Evolutionary conservation across 1,284 basidiomycete genomes (phyloP).

Genomic region (Sporisorium reilianum): DNA sequence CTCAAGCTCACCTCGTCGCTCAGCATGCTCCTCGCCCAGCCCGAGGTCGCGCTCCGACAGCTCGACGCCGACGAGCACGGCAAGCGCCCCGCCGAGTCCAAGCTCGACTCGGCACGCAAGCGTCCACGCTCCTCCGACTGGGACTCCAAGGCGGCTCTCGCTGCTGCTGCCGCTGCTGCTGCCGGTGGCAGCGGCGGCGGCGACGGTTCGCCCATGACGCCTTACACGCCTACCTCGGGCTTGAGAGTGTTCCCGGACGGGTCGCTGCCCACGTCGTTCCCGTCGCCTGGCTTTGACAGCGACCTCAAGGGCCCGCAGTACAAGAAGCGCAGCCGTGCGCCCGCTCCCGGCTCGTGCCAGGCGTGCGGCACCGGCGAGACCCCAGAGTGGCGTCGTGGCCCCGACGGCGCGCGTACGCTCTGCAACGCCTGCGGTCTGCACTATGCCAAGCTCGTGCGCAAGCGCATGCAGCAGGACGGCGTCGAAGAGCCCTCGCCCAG

Average conservation of each 20-base stretch:
- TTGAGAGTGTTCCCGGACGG: conserved; percentile 44
- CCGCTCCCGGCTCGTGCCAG: conserved; percentile 63
- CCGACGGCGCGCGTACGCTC: conserved; percentile 65
- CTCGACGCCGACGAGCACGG: conserved; percentile 41
- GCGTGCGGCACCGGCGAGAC: conserved; percentile 63
- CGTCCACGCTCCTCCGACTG: conserved; percentile 49
- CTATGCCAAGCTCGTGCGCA: conserved; percentile 60
- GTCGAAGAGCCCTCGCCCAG: conserved; percentile 39
- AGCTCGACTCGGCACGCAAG: conserved; percentile 50
- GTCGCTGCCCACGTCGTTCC: conserved; percentile 44
- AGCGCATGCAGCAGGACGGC: conserved; percentile 53
- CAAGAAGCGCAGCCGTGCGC: conserved; percentile 66
- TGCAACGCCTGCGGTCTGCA: conserved; percentile 68
- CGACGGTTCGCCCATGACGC: conserved; percentile 21
- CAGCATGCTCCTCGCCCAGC: conserved; percentile 48
- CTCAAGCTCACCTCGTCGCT: conserved; percentile 58
- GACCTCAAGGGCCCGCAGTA: conserved; percentile 58
- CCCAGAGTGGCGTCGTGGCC: conserved; percentile 67
- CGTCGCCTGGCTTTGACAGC: conserved; percentile 40
- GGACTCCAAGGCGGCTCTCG: conserved; percentile 19
- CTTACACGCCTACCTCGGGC: conserved; percentile 25
- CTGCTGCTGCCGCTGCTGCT: no score
- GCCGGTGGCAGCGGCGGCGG: not conserved
- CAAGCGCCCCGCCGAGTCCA: conserved; percentile 44
- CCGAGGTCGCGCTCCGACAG: conserved; percentile 49